Conservation (phyloP, 208 protist species). For the Trypanosoma rangeli region DNA sequence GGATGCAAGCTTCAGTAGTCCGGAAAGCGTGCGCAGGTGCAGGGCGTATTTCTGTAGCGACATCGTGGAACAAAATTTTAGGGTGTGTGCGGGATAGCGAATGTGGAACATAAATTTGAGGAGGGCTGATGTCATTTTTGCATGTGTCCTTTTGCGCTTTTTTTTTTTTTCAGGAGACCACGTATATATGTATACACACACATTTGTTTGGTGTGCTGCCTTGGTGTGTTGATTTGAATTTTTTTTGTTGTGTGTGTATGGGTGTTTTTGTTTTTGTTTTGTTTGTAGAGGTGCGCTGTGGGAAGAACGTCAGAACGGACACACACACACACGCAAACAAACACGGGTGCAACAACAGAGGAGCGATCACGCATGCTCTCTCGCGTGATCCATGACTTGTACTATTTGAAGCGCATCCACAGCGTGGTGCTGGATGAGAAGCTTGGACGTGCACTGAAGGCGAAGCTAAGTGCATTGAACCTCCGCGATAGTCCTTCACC, state of each 20-base stretch:
- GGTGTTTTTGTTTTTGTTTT: too few species aligned
- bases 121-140: not conserved
- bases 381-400: conserved; percentile 64
- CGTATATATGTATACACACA: conserved; percentile 9
- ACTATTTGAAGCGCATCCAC: conserved; percentile 77
- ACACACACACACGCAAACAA: conserved; percentile 10
- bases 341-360: not conserved
- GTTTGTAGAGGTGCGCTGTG: too few species aligned
- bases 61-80: not conserved
- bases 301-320: not conserved
- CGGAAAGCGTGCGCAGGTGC: not conserved
- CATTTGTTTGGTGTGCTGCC: not conserved
- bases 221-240: not conserved
- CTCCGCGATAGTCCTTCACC: conserved; percentile 49
- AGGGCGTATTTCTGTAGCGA: not conserved
- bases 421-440: conserved; percentile 53
- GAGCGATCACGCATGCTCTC: conserved; percentile 45
- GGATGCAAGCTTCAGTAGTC: not conserved
- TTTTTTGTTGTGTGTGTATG: too few species aligned
- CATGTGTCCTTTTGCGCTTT: not conserved
- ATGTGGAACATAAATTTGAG: not conserved
- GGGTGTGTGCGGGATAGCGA: not conserved
- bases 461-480: conserved; percentile 70
- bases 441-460: conserved; percentile 62
- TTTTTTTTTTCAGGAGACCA: not conserved